Percentiles rank a stretch among this genome's conserved stretches.
Conservation (phyloP, 371 early-diverging fungal species). For the Mycotypha africana region DNA sequence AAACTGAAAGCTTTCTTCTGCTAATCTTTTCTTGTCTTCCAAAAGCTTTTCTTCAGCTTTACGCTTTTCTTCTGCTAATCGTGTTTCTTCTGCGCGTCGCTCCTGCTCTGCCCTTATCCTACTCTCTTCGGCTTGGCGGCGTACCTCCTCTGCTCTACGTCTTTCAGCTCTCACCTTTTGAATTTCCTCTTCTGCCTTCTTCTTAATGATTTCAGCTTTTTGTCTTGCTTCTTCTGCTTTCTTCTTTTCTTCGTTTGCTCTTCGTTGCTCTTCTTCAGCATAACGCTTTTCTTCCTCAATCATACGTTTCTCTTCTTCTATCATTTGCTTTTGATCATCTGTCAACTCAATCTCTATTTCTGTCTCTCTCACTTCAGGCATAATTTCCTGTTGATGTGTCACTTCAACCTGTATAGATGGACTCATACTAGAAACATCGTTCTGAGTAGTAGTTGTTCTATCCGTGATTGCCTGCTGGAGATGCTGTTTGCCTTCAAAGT, state of each 20-base stretch:
- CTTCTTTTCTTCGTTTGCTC: not conserved
- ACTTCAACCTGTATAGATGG: too few species aligned
- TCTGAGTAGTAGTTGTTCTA: too few species aligned
- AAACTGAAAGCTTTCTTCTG: not conserved
- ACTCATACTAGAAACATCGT: too few species aligned
- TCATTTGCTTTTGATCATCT: too few species aligned
- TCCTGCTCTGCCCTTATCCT: too few species aligned
- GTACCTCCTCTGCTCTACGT: not conserved
- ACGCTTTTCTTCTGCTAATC: conserved; percentile 5
- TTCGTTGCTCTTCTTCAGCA: not conserved
- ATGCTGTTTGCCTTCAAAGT: too few species aligned
- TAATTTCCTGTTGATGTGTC: too few species aligned
- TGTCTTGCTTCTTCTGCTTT: not conserved
- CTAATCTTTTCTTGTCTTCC: not conserved
- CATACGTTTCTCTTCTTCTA: too few species aligned
- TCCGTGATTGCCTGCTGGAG: too few species aligned
- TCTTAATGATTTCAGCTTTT: conserved; percentile 4
- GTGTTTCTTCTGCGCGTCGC: not conserved
- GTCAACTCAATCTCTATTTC: too few species aligned
- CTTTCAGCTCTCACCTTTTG: not conserved
- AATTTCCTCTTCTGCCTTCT: not conserved
- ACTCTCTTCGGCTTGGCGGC: not conserved
- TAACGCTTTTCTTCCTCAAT: conserved; percentile 2
- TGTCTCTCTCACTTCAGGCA: too few species aligned
- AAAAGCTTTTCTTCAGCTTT: not conserved